Percentiles rank a stretch among this genome's conserved stretches.
phyloP scores from a whole-genome alignment of 352 stramenopile genomes.

The Phytophthora capsici region DNA sequence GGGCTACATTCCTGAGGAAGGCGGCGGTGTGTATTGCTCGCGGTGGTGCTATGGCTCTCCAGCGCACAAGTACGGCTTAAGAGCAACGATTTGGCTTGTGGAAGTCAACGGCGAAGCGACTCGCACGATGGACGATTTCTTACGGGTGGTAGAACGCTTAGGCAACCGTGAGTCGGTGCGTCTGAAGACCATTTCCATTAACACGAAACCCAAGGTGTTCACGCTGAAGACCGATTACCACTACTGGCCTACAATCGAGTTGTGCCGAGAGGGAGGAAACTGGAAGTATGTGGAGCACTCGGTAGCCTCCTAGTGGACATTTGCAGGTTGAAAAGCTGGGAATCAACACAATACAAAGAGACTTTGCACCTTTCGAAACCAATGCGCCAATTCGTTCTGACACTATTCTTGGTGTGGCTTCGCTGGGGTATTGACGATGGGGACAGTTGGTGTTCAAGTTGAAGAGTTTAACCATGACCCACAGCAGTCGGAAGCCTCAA shows the following conservation, averaged over 20 bases:
- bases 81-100: slow-evolving; percentile 91
- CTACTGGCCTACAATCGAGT: slow-evolving; percentile 91
- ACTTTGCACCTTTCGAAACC: slow-evolving; percentile 13
- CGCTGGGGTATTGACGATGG: slow-evolving; percentile 9
- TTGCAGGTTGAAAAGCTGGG: background rate
- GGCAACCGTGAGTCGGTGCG: slow-evolving; percentile 85
- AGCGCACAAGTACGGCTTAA: slow-evolving; percentile 91
- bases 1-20: slow-evolving; percentile 88
- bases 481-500: background rate
- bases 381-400: background rate
- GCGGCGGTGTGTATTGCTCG: slow-evolving; percentile 89
- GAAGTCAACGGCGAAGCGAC: slow-evolving; percentile 90
- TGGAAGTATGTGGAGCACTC: slow-evolving; percentile 71
- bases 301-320: slow-evolving; percentile 8
- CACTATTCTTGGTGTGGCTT: slow-evolving; percentile 22
- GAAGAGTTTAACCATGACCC: slow-evolving; percentile 1
- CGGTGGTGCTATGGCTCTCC: slow-evolving; percentile 92
- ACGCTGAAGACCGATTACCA: slow-evolving; percentile 93
- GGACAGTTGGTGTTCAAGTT: slow-evolving; percentile 18
- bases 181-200: slow-evolving; percentile 91
- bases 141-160: slow-evolving; percentile 82
- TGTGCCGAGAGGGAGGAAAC: slow-evolving; percentile 66
- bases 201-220: slow-evolving; percentile 90
- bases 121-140: slow-evolving; percentile 83
- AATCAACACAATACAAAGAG: slow-evolving; percentile 22